Evolutionary conservation across 495 filamentous ascomycete genomes (phyloP), one percentile per base, ranked within the genome.

Genomic region (Clohesyomyces aquaticus): DNA sequence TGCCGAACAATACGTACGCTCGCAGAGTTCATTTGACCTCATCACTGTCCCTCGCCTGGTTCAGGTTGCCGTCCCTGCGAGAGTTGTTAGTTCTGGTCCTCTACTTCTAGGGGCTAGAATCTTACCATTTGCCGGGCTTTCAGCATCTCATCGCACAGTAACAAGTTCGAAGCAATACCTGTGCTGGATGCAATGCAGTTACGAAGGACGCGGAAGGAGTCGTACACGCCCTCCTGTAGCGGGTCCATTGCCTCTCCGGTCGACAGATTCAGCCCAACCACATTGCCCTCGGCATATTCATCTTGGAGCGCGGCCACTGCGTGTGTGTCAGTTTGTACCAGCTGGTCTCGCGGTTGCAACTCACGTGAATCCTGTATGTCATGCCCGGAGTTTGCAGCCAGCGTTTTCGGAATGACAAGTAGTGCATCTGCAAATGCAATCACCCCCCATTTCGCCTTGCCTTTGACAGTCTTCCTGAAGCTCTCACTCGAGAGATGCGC

Each of bases 241-340:
- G 94, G 95, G 68, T 98, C 94, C 93, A 98, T 98, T 4, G 94
- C 88, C 70, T 92, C 85, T 29, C 94, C 94, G 4, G 88, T 90
- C 55, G 84, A 80, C 48, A 99, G 80, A 70, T 97, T 87, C 60
- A 99, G 80, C 41, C 94, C 94, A 58, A 93, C 91, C 19, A 88
- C 71, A 68, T 96, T 90, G 42, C 94, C 94, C 19, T 96, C 89
- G 3, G 81, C 76, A 46, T 87, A 82, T 74, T 96, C 95, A 70
- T 96, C 91, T 72, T 94, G 88, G 46, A 99, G 81, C 21, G 80
- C 80, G 42, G 92, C 91, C 71, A 99, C 87, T 87, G 16, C 49
- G 59, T 14, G 6, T 46, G 16, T 12, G 25, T 43, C 16, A 43
- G 55, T 26, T 47, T 45, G 4, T 8, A 47, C n/a, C 22, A 23